A percentile compares a stretch with the other conserved stretches of the same genome.
These are phyloP conservation scores for Arachis hypogaea DNA, from an alignment of 306 rosid genomes.

Conservation along the genomic window DNA sequence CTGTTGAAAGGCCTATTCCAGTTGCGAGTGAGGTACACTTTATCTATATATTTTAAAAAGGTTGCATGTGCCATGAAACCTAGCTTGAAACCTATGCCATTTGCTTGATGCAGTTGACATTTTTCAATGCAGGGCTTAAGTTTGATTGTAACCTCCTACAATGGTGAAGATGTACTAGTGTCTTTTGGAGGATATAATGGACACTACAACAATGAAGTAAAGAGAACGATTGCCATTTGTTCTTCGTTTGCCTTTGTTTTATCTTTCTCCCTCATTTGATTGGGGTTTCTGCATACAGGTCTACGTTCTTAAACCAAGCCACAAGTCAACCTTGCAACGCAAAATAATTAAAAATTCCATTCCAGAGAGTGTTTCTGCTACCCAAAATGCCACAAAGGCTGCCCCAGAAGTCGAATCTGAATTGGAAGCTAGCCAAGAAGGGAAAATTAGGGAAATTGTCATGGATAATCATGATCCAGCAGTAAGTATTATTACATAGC, in stretches of 20 bases:
- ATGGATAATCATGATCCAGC: constrained; percentile 66
- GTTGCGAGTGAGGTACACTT: constrained; percentile 87
- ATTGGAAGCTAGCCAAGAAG: constrained; percentile 68
- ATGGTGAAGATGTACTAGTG: constrained; percentile 80
- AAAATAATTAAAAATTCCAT: constrained; percentile 61
- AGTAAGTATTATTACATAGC: constrained; percentile 50
- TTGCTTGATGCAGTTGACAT: constrained; percentile 34
- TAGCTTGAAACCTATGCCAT: constrained; percentile 18
- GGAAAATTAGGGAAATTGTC: constrained; percentile 79
- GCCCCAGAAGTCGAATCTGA: constrained; percentile 78
- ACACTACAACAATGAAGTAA: constrained; percentile 85
- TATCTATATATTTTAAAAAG: constrained; percentile 22
- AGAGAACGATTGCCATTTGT: constrained; percentile 27
- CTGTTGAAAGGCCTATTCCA: constrained; percentile 88
- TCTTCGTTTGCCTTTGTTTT: constrained; percentile 29
- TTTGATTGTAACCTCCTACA: constrained; percentile 72
- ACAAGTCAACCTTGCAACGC: constrained; percentile 83
- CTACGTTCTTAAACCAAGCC: constrained; percentile 90
- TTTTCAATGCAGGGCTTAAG: constrained; percentile 75
- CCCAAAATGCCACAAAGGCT: constrained; percentile 67
- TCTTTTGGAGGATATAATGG: constrained; percentile 96
- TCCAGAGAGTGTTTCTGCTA: constrained; percentile 73
- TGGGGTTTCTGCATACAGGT: constrained; percentile 56
- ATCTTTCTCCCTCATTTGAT: constrained; percentile 34
- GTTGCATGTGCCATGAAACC: constrained; percentile 25